phyloP scores from a whole-genome alignment of 306 rosid genomes.

The Pyrus betulifolia region DNA sequence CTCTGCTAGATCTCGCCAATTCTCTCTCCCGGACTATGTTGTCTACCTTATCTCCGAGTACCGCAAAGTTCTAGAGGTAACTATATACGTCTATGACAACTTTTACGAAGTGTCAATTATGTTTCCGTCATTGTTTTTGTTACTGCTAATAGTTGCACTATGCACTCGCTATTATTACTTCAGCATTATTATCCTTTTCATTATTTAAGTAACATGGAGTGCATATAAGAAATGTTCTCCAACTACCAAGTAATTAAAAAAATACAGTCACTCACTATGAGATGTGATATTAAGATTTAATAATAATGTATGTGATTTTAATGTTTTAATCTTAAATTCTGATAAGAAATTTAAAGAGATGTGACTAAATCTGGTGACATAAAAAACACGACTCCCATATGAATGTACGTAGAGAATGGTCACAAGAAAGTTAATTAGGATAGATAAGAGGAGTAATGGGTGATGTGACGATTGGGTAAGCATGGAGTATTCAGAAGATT shows the following conservation, averaged over 20 bases:
- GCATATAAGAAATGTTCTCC: background rate
- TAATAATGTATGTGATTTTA: too few species aligned
- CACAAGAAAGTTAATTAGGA: constrained; percentile 4
- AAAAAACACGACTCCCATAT: background rate
- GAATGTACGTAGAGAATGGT: background rate
- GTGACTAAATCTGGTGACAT: background rate
- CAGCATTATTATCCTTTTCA: background rate
- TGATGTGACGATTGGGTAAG: background rate
- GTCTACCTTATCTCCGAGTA: constrained; percentile 61
- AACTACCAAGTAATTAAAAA: background rate
- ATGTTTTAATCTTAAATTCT: too few species aligned
- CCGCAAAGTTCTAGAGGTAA: constrained; percentile 54
- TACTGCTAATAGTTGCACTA: background rate
- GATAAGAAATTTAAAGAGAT: background rate
- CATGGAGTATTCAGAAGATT: constrained; percentile 1
- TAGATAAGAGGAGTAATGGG: background rate
- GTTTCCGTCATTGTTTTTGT: too few species aligned
- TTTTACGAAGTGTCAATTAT: background rate
- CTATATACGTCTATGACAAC: background rate
- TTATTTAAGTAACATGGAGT: background rate
- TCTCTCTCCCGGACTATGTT: constrained; percentile 69
- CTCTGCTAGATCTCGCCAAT: constrained; percentile 84
- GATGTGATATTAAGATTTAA: too few species aligned
- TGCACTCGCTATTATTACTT: background rate
- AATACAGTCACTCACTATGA: background rate